phyloP scores from a whole-genome alignment of 2,329 filamentous ascomycete genomes.

The Microdochium trichocladiopsis region DNA sequence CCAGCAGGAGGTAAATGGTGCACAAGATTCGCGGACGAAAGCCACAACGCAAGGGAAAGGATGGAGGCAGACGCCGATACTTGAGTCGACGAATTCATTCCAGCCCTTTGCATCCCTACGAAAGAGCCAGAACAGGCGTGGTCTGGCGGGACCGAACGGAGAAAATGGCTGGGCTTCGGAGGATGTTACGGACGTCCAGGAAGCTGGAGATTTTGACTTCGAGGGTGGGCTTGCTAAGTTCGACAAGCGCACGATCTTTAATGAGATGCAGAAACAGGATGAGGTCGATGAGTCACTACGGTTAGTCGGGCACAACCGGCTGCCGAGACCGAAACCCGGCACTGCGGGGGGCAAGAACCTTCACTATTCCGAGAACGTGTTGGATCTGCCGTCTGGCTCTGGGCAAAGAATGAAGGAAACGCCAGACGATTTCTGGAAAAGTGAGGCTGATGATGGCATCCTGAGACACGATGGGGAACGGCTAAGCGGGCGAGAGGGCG shows the following conservation, averaged over 20 bases:
- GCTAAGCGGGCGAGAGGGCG: constrained; percentile 36
- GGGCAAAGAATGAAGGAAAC: constrained; percentile 26
- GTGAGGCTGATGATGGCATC: constrained; percentile 60
- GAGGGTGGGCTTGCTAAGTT: constrained; percentile 85
- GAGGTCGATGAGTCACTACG: constrained; percentile 82
- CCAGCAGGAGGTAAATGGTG: constrained; percentile 5
- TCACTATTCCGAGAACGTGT: constrained; percentile 85
- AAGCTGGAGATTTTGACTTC: constrained; percentile 93
- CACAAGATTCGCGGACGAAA: constrained; percentile 8
- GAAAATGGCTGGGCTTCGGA: constrained; percentile 93
- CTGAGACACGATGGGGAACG: constrained; percentile 33
- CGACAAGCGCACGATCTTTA: constrained; percentile 86
- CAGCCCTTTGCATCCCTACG: constrained; percentile 57
- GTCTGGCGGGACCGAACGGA: constrained; percentile 19
- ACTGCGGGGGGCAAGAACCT: constrained; percentile 82
- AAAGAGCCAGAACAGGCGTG: constrained; percentile 36
- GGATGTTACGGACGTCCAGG: constrained; percentile 89
- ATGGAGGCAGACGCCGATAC: constrained; percentile 53
- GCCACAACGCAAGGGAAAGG: constrained; percentile 35
- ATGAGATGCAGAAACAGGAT: constrained; percentile 85
- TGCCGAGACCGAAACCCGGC: constrained; percentile 53
- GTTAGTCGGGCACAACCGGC: constrained; percentile 82
- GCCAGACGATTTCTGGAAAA: constrained; percentile 60
- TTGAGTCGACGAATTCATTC: constrained; percentile 54
- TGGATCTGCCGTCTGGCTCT: constrained; percentile 48